Evolutionary conservation across 352 stramenopile species (phyloP).

Genomic region (Pythium aphanidermatum): DNA sequence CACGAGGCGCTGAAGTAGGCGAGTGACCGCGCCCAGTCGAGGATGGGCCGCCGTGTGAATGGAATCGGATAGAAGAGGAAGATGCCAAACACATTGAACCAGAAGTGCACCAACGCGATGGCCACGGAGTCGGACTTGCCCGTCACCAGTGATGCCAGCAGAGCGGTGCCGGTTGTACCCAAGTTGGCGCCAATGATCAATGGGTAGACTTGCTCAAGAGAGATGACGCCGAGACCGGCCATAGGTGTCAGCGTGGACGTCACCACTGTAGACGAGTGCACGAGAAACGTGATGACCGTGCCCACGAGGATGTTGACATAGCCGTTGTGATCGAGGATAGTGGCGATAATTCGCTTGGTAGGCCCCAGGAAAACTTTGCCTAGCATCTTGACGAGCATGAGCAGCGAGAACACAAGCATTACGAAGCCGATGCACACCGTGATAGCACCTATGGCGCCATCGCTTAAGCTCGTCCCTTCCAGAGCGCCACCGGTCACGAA

Average conservation of each 20-base stretch:
- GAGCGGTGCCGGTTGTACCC: constrained; percentile 63
- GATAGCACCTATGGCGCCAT: constrained; percentile 5
- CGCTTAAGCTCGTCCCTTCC: neutral
- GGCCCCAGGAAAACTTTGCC: constrained; percentile 32
- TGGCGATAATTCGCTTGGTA: constrained; percentile 59
- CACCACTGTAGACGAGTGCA: constrained; percentile 70
- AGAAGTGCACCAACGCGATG: constrained; percentile 65
- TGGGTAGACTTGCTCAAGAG: constrained; percentile 60
- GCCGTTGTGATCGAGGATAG: constrained; percentile 61
- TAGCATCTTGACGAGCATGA: constrained; percentile 16
- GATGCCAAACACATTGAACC: constrained; percentile 74
- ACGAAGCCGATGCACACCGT: constrained; percentile 7
- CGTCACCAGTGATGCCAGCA: constrained; percentile 59
- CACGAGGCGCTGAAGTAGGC: constrained; percentile 20
- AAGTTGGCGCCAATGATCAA: constrained; percentile 77
- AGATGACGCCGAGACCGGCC: constrained; percentile 49
- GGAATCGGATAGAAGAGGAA: constrained; percentile 76
- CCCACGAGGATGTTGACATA: constrained; percentile 64
- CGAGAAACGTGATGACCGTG: constrained; percentile 53
- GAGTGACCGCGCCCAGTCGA: constrained; percentile 34
- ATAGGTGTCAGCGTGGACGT: constrained; percentile 68
- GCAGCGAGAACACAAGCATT: constrained; percentile 10
- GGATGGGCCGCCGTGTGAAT: constrained; percentile 47
- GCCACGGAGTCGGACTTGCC: constrained; percentile 46
- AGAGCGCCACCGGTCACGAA: constrained; percentile 5